Base-by-base conservation (phyloP, 495 filamentous ascomycete genomes). In the Xylaria bambusicola region DNA sequence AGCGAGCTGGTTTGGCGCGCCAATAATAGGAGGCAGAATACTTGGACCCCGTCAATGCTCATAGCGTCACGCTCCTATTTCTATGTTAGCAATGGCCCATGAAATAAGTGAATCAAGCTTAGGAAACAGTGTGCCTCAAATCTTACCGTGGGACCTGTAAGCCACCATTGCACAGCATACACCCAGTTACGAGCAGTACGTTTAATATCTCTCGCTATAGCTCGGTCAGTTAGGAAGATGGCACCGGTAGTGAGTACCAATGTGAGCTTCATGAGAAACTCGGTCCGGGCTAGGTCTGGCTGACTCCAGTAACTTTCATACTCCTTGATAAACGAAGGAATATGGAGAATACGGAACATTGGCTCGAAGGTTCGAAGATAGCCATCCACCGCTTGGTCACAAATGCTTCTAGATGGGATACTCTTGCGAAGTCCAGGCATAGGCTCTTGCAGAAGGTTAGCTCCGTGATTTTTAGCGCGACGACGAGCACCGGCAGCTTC, bases 131-230 rank as follows among this genome's bases (percentile, higher is more conserved):
- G 2, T 20, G 38, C 13, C 8, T 38, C 12, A 26, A 41, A 41
- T 26, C 52, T 54, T 54, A 54, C 52, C 41, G 54, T 57, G 20
- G 54, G 41, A 3, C 54, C 54, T 24, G 15, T 49, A 5, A 57
- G 42, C 54, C 54, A 57, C 54, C 54, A 57, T 38, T 57, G 54
- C 24, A 57, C 54, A 49, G 45, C 54, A 33, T 57, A 57, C 36
- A 48, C 54, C 54, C 54, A 57, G 21, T 48, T 49, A 2, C 54
- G 54, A 15, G 54, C 54, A 20, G 33, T 38, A 24, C 27, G 38
- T 31, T 49, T 46, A 2, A 57, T 57, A 15, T 57, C 42, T 18
- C 36, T 57, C 20, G 45, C 42, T 2, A 57, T 7, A 40, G 54
- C 24, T 29, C 45, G 41, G 20, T 57, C 54, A 0, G 42, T 12